Base-by-base conservation (phyloP, 768 basidiomycete genomes). In the Lactarius tabidus region DNA sequence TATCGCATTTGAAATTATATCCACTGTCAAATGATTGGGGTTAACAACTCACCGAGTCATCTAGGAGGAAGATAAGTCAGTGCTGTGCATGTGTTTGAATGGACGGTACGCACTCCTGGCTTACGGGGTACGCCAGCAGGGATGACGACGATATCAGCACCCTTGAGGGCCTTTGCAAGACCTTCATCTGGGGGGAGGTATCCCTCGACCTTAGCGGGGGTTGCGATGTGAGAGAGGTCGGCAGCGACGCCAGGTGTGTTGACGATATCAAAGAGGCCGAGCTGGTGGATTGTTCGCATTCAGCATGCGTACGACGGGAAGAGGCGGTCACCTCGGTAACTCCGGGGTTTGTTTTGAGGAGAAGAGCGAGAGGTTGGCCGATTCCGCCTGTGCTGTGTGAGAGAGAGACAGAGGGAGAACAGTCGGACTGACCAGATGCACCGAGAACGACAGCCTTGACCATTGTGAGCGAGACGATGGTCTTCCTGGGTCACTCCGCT, bases 121-220 rank as follows among this genome's bases (percentile, higher is more conserved):
- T 99, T 99, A 71, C 96, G 84, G 59, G 96, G 96, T 3, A 98
- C 88, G 74, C 96, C 96, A 71, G 96, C 96, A 60, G 96, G 96
- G 75, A 98, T 97, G 65, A 99, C 84, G 69, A 99, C 89, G 67
- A 99, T 72, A 69, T 97, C 86, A 14, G 95, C 95, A 65, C 91
- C 94, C 53, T 82, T 84, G 71, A 99, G 82, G 48, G 85, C 83
- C 77, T 90, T 90, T 78, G 88, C 85, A 67, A 96, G 81, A 38
- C 93, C 93, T 66, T 90, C 89, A 71, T 95, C 81, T 41, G 88
- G 81, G 65, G 88, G 83, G 20, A 93, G 83, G 75, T 81, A 90
- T n/a, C 94, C 95, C 65, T 84, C 80, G 33, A 94, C 88, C 76
- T 90, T 89, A 51, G 93, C 87, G 14, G 89, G 86, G 41, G 95